Evolutionary conservation across 768 basidiomycete species (phyloP).

Genomic region (Boletus rufocinnamomeus): DNA sequence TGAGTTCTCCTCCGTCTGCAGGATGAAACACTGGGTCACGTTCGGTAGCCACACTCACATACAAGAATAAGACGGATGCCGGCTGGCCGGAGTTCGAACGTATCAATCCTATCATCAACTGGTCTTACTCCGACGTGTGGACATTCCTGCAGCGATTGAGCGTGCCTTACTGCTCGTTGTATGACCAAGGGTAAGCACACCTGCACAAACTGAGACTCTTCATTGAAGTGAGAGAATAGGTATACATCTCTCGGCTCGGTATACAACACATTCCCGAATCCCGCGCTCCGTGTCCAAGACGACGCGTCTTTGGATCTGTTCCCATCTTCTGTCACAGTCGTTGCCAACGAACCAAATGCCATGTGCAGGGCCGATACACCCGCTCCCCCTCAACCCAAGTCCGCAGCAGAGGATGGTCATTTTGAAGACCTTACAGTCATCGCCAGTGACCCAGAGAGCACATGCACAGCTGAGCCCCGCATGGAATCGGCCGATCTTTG

Average conservation of each 20-base stretch:
- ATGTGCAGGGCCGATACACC: slow-evolving; percentile 19
- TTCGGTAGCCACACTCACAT: slow-evolving; percentile 64
- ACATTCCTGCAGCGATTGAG: slow-evolving; percentile 69
- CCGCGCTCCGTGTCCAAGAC: slow-evolving; percentile 56
- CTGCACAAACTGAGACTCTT: neutral
- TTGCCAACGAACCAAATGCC: slow-evolving; percentile 23
- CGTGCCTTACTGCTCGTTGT: slow-evolving; percentile 86
- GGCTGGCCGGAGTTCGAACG: slow-evolving; percentile 91
- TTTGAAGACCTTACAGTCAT: slow-evolving; percentile 19
- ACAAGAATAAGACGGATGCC: slow-evolving; percentile 78
- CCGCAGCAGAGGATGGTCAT: neutral
- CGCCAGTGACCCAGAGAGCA: slow-evolving; percentile 21
- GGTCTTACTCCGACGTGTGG: slow-evolving; percentile 93
- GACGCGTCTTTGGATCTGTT: slow-evolving; percentile 12
- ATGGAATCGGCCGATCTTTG: neutral
- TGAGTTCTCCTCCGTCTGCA: slow-evolving; percentile 40
- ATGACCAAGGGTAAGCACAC: slow-evolving; percentile 79
- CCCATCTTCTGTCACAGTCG: slow-evolving; percentile 24
- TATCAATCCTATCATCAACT: slow-evolving; percentile 94
- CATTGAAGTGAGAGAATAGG: slow-evolving; percentile 41
- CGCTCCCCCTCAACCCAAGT: neutral
- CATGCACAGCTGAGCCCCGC: slow-evolving; percentile 20
- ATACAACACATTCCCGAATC: slow-evolving; percentile 93
- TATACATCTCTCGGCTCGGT: slow-evolving; percentile 97
- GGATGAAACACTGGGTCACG: neutral